A percentile compares a stretch with the other conserved stretches of the same genome.
phyloP scores from a whole-genome alignment of 345 rosid genomes.

The Ricinus communis region DNA sequence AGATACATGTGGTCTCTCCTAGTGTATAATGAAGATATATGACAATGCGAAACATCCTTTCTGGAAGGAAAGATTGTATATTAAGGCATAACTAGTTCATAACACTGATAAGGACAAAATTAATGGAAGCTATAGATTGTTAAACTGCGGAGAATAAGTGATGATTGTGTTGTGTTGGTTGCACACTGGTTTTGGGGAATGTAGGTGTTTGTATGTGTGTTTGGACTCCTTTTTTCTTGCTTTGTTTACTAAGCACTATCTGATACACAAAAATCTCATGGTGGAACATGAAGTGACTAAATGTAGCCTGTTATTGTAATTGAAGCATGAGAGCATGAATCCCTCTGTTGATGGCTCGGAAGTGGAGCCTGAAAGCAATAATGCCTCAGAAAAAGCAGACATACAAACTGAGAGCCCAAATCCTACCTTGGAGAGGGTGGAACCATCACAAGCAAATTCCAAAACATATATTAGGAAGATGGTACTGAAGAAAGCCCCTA shows the following conservation, averaged over 20 bases:
- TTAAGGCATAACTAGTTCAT: no score
- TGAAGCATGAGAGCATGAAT: constrained; percentile 18
- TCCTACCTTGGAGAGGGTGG: constrained; percentile 11
- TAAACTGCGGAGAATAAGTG: not conserved
- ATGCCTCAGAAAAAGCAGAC: constrained; percentile 7
- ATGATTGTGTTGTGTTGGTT: not conserved
- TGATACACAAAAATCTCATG: not conserved
- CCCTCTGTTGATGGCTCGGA: constrained; percentile 8
- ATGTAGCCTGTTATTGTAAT: constrained; percentile 6
- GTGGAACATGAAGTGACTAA: not conserved
- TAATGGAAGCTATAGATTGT: not conserved
- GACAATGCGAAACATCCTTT: no score
- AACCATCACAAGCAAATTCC: constrained; percentile 7
- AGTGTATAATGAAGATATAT: no score
- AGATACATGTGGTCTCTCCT: no score
- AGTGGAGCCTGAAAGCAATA: constrained; percentile 20
- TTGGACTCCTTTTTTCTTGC: not conserved
- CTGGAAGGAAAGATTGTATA: no score
- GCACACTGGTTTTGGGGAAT: not conserved
- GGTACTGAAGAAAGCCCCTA: not conserved
- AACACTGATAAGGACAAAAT: not conserved
- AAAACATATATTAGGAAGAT: constrained; percentile 6
- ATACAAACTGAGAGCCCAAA: constrained; percentile 19
- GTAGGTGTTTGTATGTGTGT: not conserved
- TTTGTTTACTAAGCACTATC: no score